Percentiles rank a stretch among this genome's conserved stretches.
Evolutionary conservation across 768 basidiomycete genomes (phyloP).

Genomic region (Agrocybe praecox): DNA sequence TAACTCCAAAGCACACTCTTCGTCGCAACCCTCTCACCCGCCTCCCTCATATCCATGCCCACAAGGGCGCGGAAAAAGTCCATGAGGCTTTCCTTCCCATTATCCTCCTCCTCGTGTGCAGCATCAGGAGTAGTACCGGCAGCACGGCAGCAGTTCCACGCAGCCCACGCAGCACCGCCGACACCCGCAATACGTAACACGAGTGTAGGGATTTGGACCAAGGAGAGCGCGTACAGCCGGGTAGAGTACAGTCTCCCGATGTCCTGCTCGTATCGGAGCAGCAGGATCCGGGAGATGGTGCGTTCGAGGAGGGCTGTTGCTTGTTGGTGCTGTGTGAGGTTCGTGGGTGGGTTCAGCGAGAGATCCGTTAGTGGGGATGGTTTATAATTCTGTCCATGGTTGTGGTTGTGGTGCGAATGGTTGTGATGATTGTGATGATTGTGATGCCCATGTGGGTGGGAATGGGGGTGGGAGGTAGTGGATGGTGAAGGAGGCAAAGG

Average conservation of each 20-base stretch:
- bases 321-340: conserved; percentile 21
- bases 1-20: conserved; percentile 83
- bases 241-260: conserved; percentile 77
- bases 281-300: conserved; percentile 66
- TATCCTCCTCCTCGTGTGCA: not conserved
- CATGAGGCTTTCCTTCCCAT: conserved; percentile 42
- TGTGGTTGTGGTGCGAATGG: conserved; percentile 40
- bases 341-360: not conserved
- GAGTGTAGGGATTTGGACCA: conserved; percentile 68
- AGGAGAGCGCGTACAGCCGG: conserved; percentile 62
- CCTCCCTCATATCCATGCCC: conserved; percentile 77
- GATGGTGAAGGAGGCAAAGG: not conserved
- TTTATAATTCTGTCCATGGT: not conserved
- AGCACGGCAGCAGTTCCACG: conserved; percentile 53
- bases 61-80: conserved; percentile 73
- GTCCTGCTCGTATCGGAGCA: conserved; percentile 74
- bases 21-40: conserved; percentile 76
- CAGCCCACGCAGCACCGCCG: conserved; percentile 69
- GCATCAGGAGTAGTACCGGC: not conserved
- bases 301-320: conserved; percentile 71
- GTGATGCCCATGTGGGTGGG: not conserved
- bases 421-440: conserved; percentile 25
- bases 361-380: not conserved
- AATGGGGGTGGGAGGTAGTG: too few relatives aligned
- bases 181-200: conserved; percentile 65